A percentile compares a stretch with the other conserved stretches of the same genome.
These are phyloP conservation scores for Euphrasia arctica DNA, from an alignment of 305 asterid genomes.

Conservation along the genomic window DNA sequence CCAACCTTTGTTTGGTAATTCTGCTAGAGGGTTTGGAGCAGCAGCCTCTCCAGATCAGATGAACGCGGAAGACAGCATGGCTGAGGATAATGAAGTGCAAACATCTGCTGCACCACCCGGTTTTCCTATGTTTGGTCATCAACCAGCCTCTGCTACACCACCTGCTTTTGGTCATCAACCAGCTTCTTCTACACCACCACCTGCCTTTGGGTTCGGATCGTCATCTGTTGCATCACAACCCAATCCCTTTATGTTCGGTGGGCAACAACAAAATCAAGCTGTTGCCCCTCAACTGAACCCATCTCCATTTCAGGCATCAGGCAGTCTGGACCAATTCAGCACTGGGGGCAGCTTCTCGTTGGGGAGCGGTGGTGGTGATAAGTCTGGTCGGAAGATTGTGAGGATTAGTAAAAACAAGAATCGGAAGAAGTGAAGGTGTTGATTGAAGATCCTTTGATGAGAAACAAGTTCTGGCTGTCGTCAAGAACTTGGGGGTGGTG, in stretches of 20 bases:
- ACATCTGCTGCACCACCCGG: slow-evolving; percentile 30
- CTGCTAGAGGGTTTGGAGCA: slow-evolving; percentile 28
- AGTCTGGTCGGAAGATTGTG: slow-evolving; percentile 57
- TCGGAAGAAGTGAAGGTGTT: slow-evolving; percentile 45
- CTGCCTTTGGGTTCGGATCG: slow-evolving; percentile 46
- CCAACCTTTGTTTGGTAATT: slow-evolving; percentile 45
- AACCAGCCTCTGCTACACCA: not conserved
- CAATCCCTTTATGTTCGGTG: slow-evolving; percentile 53
- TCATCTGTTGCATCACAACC: slow-evolving; percentile 38
- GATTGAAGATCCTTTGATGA: slow-evolving; percentile 4
- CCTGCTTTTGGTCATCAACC: slow-evolving; percentile 63
- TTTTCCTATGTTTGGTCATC: slow-evolving; percentile 26
- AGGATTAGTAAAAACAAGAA: slow-evolving; percentile 49
- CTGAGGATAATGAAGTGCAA: slow-evolving; percentile 71
- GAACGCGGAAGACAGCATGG: slow-evolving; percentile 91
- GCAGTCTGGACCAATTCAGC: slow-evolving; percentile 5
- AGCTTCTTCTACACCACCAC: slow-evolving; percentile 40
- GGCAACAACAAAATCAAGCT: slow-evolving; percentile 58
- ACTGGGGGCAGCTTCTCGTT: slow-evolving; percentile 51
- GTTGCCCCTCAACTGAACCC: slow-evolving; percentile 35
- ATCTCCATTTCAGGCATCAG: slow-evolving; percentile 51
- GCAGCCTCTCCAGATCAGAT: slow-evolving; percentile 51
- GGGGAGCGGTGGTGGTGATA: slow-evolving; percentile 74
- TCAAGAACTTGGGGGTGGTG: not conserved
- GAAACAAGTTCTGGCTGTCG: not conserved